Base-by-base conservation (phyloP, 2,329 filamentous ascomycete species). In the Aspergillus fischeri region DNA sequence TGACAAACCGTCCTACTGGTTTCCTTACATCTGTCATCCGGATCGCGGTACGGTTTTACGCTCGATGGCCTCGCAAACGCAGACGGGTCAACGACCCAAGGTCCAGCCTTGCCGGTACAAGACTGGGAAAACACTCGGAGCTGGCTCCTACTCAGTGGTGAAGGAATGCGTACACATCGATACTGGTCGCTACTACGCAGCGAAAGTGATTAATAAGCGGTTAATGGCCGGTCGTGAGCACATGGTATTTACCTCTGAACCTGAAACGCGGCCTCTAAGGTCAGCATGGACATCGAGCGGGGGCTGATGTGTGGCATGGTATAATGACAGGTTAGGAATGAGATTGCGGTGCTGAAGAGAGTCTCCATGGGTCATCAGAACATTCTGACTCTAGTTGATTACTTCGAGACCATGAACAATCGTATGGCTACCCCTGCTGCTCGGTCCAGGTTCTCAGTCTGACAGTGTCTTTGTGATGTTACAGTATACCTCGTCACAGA, bases 371-470 rank as follows among this genome's bases (percentile, higher is more conserved):
- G 94, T 55, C 93, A 99, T 78, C 91, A 94, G 75, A 99, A 99
- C 73, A 97, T 99, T 73, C 80, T 99, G 60, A 99, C 94, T 1
- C 83, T 99, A 58, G 94, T 97, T 68, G 94, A 99, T 79, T 99
- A 97, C 77, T 99, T 99, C 72, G 94, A 99, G 80, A 99, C 94
- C 6, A 96, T 97, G 90, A 97, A 99, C 79, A 99, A 99, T 77
- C 84, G 86, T 88, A 77, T 56, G 81, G 67, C 45, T 45, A 28
- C 28, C 49, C 28, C 6, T 52, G n/a, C 42, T 45, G n/a, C 45
- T 38, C 14, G 24, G 21, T n/a, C n/a, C 17, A 42, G 44, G 10
- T 11, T 20, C 38, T n/a, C 49, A 51, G 44, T 24, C 28, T n/a
- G 41, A 20, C 48, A 32, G 55, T 20, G 24, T 27, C 32, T 28